Percentiles rank a stretch among this genome's conserved stretches.
Conservation (phyloP, 2,329 filamentous ascomycete species). For the Annulohypoxylon truncatum region DNA sequence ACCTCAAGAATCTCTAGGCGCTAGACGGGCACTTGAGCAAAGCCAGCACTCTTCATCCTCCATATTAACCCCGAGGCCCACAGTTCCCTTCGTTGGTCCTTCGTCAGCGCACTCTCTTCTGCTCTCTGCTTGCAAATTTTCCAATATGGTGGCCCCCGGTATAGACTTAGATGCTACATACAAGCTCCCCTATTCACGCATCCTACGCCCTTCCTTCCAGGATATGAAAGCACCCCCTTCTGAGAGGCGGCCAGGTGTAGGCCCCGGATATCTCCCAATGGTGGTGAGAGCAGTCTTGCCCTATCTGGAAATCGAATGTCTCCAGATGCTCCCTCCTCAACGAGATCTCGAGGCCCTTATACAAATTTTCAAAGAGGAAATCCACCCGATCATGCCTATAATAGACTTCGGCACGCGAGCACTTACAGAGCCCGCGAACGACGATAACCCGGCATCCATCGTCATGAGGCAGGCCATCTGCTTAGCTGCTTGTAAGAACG, state of each 20-base stretch:
- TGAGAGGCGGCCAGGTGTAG: conserved; percentile 23
- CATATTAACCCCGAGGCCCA: not conserved
- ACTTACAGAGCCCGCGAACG: not conserved
- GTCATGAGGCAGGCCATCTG: conserved; percentile 27
- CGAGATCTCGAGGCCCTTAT: conserved; percentile 22
- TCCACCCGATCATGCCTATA: conserved; percentile 29
- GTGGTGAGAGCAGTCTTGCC: conserved; percentile 29
- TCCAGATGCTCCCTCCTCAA: conserved; percentile 19
- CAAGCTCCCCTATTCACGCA: conserved; percentile 14
- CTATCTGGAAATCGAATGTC: conserved; percentile 33
- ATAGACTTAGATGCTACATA: conserved; percentile 1
- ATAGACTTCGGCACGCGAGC: conserved; percentile 18
- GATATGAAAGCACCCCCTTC: conserved; percentile 27
- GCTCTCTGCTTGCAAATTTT: not conserved
- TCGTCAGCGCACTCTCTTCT: conserved; percentile 26
- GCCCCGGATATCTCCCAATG: conserved; percentile 19
- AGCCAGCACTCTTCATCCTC: conserved; percentile 1
- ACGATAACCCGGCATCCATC: conserved; percentile 20
- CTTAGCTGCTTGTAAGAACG: conserved; percentile 20
- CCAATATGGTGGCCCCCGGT: not conserved
- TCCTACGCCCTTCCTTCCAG: conserved; percentile 29
- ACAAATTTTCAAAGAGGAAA: conserved; percentile 25
- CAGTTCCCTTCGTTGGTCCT: conserved; percentile 18
- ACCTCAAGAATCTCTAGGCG: not conserved
- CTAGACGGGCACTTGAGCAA: not conserved